These are phyloP conservation scores for Austroboletus niveus DNA, from an alignment of 1,284 basidiomycete genomes.

Conservation along the genomic window DNA sequence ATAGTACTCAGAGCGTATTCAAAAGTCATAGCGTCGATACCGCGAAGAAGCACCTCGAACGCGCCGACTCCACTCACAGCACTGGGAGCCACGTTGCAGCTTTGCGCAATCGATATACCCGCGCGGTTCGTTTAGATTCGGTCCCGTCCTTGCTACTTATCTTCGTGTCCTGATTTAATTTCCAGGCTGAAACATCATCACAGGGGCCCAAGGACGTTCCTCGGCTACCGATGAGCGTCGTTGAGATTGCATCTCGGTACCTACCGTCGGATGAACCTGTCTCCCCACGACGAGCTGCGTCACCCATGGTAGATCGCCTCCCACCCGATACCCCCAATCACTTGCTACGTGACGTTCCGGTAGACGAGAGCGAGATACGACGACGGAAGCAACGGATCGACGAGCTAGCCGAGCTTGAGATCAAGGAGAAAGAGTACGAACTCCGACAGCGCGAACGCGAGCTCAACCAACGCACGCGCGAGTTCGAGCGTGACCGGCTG, in stretches of 20 bases:
- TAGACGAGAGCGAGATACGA: constrained; percentile 34
- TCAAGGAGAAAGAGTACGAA: constrained; percentile 53
- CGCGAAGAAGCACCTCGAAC: constrained; percentile 36
- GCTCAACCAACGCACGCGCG: constrained; percentile 48
- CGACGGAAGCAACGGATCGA: constrained; percentile 47
- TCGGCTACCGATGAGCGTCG: constrained; percentile 60
- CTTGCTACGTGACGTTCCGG: constrained; percentile 12
- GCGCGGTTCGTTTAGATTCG: constrained; percentile 42
- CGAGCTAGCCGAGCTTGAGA: constrained; percentile 49
- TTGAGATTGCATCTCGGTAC: constrained; percentile 64
- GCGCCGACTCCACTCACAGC: constrained; percentile 50
- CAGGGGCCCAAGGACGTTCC: constrained; percentile 61
- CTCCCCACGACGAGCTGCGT: constrained; percentile 33
- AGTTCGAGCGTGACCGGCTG: constrained; percentile 53
- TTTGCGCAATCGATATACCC: constrained; percentile 62
- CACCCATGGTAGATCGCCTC: constrained; percentile 32
- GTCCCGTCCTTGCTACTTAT: background rate
- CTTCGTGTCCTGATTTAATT: background rate
- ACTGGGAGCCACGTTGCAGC: constrained; percentile 63
- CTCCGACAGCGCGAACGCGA: constrained; percentile 59
- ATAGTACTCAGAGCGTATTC: constrained; percentile 13
- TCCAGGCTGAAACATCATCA: constrained; percentile 49
- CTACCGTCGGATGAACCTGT: constrained; percentile 42
- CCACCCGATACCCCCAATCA: constrained; percentile 14
- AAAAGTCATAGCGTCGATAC: constrained; percentile 31